phyloP scores from a whole-genome alignment of 148 eudicot genomes.

The Amaranthus palmeri region DNA sequence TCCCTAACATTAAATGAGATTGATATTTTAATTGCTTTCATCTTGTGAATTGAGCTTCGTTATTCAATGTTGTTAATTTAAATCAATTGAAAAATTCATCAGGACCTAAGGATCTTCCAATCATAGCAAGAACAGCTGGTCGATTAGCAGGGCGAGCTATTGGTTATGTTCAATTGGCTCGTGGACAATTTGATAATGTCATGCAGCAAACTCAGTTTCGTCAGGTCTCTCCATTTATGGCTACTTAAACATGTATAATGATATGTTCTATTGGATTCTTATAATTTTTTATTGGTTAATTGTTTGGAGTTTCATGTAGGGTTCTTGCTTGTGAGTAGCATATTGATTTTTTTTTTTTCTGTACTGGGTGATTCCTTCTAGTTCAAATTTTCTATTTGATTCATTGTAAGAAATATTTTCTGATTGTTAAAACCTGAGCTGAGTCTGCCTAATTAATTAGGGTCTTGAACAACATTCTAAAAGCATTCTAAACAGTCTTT shows the following conservation, averaged over 20 bases:
- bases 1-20: background rate
- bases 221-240: conserved; percentile 43
- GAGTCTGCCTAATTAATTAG: background rate
- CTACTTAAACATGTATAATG: background rate
- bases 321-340: background rate
- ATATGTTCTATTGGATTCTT: background rate
- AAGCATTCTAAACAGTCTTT: background rate
- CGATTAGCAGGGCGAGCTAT: conserved; percentile 81
- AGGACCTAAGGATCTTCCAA: conserved; percentile 88
- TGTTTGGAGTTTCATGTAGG: background rate
- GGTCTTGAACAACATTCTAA: background rate
- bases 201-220: conserved; percentile 84
- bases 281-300: background rate
- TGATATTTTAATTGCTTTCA: background rate
- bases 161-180: conserved; percentile 87
- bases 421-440: background rate
- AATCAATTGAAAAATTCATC: conserved; percentile 10
- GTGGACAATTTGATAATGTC: conserved; percentile 82
- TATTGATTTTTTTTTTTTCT: background rate
- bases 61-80: too few species aligned
- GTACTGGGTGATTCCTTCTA: background rate
- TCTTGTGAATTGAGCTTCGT: background rate
- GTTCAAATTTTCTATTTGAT: background rate
- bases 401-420: background rate
- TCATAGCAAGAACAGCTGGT: conserved; percentile 70